phyloP scores from a whole-genome alignment of 1,284 basidiomycete genomes.

The Mrakiaceae sp. region DNA sequence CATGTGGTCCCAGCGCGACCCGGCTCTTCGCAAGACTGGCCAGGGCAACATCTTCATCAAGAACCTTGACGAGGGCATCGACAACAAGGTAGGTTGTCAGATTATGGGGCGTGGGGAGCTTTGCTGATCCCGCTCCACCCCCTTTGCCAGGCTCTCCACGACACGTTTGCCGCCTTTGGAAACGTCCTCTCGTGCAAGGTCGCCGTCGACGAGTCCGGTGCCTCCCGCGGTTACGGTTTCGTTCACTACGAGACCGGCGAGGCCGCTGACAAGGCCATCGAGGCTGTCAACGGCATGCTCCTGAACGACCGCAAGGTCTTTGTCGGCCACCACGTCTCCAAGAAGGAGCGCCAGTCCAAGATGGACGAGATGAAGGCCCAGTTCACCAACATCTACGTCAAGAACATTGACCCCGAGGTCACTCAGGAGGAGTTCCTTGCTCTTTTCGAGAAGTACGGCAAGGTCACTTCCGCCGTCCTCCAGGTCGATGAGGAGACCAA shows the following conservation, averaged over 20 bases:
- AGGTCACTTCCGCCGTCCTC: slow-evolving; percentile 79
- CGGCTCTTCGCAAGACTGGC: slow-evolving; percentile 95
- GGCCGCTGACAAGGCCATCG: slow-evolving; percentile 91
- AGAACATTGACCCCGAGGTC: slow-evolving; percentile 83
- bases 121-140: not conserved
- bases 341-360: slow-evolving; percentile 97
- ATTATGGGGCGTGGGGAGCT: too few species aligned
- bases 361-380: slow-evolving; percentile 93
- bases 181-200: slow-evolving; percentile 99
- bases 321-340: slow-evolving; percentile 94
- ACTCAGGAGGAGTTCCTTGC: slow-evolving; percentile 78
- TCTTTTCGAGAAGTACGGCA: slow-evolving; percentile 70
- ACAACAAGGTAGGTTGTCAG: slow-evolving; percentile 69
- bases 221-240: slow-evolving; percentile 93
- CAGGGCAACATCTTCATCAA: slow-evolving; percentile 99
- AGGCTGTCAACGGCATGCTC: slow-evolving; percentile 98
- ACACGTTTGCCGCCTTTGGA: slow-evolving; percentile 98
- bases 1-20: slow-evolving; percentile 99
- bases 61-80: slow-evolving; percentile 95
- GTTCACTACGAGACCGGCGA: slow-evolving; percentile 99
- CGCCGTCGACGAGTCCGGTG: slow-evolving; percentile 83
- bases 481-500: slow-evolving; percentile 75
- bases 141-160: slow-evolving; percentile 73
- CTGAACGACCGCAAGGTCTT: slow-evolving; percentile 99
- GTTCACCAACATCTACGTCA: slow-evolving; percentile 97